A percentile compares a stretch with the other conserved stretches of the same genome.
phyloP scores from a whole-genome alignment of 2,329 filamentous ascomycete genomes.

The Aspergillus carbonarius region DNA sequence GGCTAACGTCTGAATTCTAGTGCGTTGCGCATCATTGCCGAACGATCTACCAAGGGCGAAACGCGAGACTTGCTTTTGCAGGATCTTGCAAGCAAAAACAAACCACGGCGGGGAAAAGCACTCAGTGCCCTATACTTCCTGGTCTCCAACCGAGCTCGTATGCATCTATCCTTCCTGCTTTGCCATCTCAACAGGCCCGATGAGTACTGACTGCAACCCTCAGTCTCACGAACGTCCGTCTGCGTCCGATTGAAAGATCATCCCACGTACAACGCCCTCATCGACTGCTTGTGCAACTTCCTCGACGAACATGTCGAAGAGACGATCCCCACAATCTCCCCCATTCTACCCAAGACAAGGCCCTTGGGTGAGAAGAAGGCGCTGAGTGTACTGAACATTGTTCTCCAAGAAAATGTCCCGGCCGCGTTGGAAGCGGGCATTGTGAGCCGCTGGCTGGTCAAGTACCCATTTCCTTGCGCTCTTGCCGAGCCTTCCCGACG shows the following conservation, averaged over 20 bases:
- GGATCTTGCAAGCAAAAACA: slow-evolving; percentile 42
- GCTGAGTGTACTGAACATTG: slow-evolving; percentile 56
- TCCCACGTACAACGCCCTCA: slow-evolving; percentile 38
- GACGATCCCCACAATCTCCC: slow-evolving; percentile 35
- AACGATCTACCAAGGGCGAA: slow-evolving; percentile 43
- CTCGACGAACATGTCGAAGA: slow-evolving; percentile 39
- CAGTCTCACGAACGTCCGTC: slow-evolving; percentile 39
- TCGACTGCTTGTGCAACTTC: slow-evolving; percentile 45
- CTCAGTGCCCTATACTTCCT: slow-evolving; percentile 47
- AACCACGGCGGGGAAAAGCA: slow-evolving; percentile 39
- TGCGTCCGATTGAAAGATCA: slow-evolving; percentile 36
- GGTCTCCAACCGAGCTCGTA: slow-evolving; percentile 41
- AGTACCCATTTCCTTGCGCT: slow-evolving; percentile 67
- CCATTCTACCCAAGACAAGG: slow-evolving; percentile 41
- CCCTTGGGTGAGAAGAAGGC: slow-evolving; percentile 45
- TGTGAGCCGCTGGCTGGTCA: slow-evolving; percentile 71
- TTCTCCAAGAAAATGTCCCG: slow-evolving; percentile 61
- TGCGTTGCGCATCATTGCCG: slow-evolving; percentile 48
- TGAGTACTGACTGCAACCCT: slow-evolving; percentile 5
- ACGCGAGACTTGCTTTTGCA: slow-evolving; percentile 42
- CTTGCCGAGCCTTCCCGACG: slow-evolving; percentile 49
- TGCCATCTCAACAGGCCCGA: not conserved
- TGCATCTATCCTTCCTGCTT: slow-evolving; percentile 9
- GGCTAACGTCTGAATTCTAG: slow-evolving; percentile 23
- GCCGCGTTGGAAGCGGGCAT: slow-evolving; percentile 62